Evolutionary conservation across 768 basidiomycete genomes (phyloP), one percentile per base, ranked within the genome.

Genomic region (Russula brevipes): DNA sequence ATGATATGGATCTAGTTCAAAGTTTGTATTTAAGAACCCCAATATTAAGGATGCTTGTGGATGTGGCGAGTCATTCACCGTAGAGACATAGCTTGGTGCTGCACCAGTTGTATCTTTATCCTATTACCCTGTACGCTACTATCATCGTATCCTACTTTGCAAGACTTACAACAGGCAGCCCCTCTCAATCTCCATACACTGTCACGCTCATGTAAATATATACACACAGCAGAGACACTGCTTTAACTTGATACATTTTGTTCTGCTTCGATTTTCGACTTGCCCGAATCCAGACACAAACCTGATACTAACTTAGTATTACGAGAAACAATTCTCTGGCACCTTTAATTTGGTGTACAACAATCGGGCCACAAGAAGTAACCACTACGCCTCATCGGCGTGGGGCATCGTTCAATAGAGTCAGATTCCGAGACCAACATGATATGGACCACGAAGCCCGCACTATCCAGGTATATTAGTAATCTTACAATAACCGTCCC

Each of bases 41-140:
- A 97, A 97, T 74, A 87, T 96, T 75, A 90, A 87, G 76, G 94
- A 95, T 71, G 91, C 92, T 7, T 97, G 94, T 74, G 94, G 94
- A 56, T 96, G 94, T 70, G 94, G 94, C 65, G 94, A 96, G 77
- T 94, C 92, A 0, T 94, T 94, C 76, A 88, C 83, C 52, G 83
- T 92, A 11, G 70, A 69, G 14, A 69, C 67, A 69, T 59, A 53
- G n/a, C 57, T 41, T 35, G 4, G 12, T n/a, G 11, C 38, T 36
- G 35, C 44, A 30, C 50, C 39, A 14, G 45, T 52, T 59, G 65
- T 64, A 66, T 51, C 47, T 31, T 55, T 59, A 57, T 55, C 41
- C 24, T 38, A 38, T 36, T 53, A 54, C 35, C n/a, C 45, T 53
- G 33, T 57, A 44, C 57, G 11, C 30, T 14, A 57, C 51, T 35